Evolutionary conservation across 129 eudicot species (phyloP), one percentile per base, ranked within the genome.

Genomic region (Deinandra increscens): DNA sequence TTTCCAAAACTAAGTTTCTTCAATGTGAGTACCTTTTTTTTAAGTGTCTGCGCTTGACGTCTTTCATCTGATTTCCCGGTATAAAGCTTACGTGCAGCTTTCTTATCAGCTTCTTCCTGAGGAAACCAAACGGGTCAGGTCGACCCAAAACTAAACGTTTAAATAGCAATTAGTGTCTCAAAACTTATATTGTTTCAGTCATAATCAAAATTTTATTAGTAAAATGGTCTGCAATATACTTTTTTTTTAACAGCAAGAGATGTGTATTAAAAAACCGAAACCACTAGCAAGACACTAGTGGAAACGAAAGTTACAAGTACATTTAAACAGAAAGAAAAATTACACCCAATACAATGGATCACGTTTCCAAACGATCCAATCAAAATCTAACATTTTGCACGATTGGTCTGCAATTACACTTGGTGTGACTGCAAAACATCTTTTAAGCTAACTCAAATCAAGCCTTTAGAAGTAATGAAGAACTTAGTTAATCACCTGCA

Each of bases 21-120:
- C 2, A 6, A 13, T 5, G 22, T 11, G 0, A 5, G 36, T 56
- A 78, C 85, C 85, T 84, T 66, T 81, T 67, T 84, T 49, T 75
- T 74, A 64, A 84, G 85, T 64, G 70, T 80, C 43, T 65, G 81
- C 69, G 93, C 90, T 55, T 68, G 84, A 64, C 81, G 78, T 62
- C 71, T 69, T 39, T 84, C 97, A 73, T 76, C 93, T 7, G 97
- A 75, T 37, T 53, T 68, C 60, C 78, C 89, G n/a, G 80, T 83
- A 48, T 66, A 71, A 59, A 82, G 82, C 82, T 81, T 81, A 81
- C 71, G 76, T 42, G 91, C 90, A 31, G 83, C 88, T n/a, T n/a
- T n/a, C n/a, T n/a, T n/a, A n/a, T n/a, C n/a, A 37, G 78, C 82
- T 86, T 91, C 91, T 70, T 91, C 87, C 97, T 91, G 72, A 1